A percentile compares a stretch with the other conserved stretches of the same genome.
phyloP scores from a whole-genome alignment of 2,329 filamentous ascomycete species.

The Fusarium incarnatum region DNA sequence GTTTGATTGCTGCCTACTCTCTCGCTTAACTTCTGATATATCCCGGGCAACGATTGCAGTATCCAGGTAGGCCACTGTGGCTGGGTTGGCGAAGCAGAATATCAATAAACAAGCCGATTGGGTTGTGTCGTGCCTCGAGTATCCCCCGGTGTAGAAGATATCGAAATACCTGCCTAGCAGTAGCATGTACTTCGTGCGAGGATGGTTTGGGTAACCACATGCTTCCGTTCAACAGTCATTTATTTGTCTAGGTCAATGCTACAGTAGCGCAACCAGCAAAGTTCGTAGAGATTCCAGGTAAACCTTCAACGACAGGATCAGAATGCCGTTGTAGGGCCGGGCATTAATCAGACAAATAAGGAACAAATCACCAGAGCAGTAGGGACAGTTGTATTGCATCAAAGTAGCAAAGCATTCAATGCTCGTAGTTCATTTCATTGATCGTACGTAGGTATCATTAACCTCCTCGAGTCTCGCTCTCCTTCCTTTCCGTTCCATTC shows the following conservation, averaged over 20 bases:
- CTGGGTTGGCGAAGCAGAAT: neutral
- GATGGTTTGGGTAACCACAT: neutral
- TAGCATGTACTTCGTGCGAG: neutral
- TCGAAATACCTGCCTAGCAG: neutral
- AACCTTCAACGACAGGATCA: neutral
- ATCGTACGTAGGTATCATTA: constrained; percentile 31
- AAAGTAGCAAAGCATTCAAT: constrained; percentile 5
- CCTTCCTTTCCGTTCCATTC: neutral
- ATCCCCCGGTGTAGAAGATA: neutral
- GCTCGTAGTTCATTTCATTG: constrained; percentile 14
- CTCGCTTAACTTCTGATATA: neutral
- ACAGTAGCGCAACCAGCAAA: neutral
- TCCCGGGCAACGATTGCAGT: too few species aligned
- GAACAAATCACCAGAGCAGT: neutral
- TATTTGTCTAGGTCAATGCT: too few species aligned
- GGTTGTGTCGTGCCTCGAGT: neutral
- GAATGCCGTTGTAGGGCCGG: neutral
- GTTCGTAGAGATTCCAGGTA: neutral
- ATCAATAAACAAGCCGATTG: neutral
- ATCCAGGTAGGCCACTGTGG: neutral
- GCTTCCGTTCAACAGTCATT: neutral
- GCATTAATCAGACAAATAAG: neutral
- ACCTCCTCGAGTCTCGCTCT: constrained; percentile 5
- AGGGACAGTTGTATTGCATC: neutral
- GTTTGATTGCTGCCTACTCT: neutral